Conservation (phyloP, 768 basidiomycete species). For the Mycena galopus region DNA sequence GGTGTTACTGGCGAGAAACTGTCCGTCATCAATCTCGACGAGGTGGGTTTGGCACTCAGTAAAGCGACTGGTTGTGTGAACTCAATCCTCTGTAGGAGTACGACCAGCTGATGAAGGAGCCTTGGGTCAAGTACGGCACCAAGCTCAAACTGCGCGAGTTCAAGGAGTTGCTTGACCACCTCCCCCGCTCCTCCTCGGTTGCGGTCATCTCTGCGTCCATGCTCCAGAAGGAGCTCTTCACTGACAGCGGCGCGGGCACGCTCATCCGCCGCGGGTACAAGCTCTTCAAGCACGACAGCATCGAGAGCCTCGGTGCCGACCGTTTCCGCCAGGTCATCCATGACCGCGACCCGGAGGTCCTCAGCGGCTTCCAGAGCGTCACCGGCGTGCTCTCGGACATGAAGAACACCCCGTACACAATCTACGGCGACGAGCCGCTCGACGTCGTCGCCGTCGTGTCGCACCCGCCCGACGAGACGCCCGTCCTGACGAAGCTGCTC, state of each 20-base stretch:
- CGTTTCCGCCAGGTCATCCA: conserved; percentile 95
- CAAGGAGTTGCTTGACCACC: conserved; percentile 98
- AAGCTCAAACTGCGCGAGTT: conserved; percentile 99
- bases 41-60: conserved; percentile 62
- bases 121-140: conserved; percentile 99
- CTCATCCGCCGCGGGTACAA: conserved; percentile 99
- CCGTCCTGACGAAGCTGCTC: conserved; percentile 94
- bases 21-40: conserved; percentile 96
- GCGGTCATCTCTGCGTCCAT: conserved; percentile 95
- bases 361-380: conserved; percentile 85
- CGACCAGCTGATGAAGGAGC: conserved; percentile 94
- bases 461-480: conserved; percentile 88
- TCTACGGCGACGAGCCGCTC: conserved; percentile 98
- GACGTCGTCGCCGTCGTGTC: conserved; percentile 96
- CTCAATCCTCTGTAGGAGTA: conserved; percentile 75
- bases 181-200: conserved; percentile 97
- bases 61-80: conserved; percentile 12
- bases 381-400: conserved; percentile 88
- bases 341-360: conserved; percentile 94
- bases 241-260: conserved; percentile 97
- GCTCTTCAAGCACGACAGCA: conserved; percentile 88
- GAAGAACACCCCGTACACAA: conserved; percentile 87
- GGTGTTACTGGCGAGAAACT: conserved; percentile 97
- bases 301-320: conserved; percentile 91
- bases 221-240: conserved; percentile 98